Percentiles rank a stretch among this genome's conserved stretches.
These are phyloP conservation scores for Pelargonium exstipulatum DNA, from an alignment of 441 rosid genomes.

Conservation along the genomic window DNA sequence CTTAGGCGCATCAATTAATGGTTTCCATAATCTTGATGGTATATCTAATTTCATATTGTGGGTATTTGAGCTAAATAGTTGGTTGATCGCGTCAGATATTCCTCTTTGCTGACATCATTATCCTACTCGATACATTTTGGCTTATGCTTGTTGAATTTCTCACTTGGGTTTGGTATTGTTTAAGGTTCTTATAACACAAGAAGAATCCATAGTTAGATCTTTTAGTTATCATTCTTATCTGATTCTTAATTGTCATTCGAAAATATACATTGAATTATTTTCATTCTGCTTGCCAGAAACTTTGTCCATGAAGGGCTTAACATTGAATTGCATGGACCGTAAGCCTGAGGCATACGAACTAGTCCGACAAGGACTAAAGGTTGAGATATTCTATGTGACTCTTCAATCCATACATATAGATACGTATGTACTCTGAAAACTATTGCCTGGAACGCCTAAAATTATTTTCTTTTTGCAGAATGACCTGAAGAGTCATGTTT, in stretches of 20 bases:
- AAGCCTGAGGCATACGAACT: slow-evolving; percentile 97
- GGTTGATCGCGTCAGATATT: not conserved
- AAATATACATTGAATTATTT: slow-evolving; percentile 18
- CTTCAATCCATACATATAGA: slow-evolving; percentile 1
- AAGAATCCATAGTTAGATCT: not conserved
- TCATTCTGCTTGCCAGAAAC: slow-evolving; percentile 56
- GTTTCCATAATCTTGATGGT: not conserved
- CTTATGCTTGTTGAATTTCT: slow-evolving; percentile 2
- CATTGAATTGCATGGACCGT: slow-evolving; percentile 98
- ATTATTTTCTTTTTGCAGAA: slow-evolving; percentile 51
- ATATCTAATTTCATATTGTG: not conserved
- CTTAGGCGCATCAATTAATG: not conserved
- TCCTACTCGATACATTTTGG: not conserved
- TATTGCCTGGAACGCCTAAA: not conserved
- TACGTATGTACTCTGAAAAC: not conserved
- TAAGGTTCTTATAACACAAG: not conserved
- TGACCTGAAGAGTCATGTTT: slow-evolving; percentile 98
- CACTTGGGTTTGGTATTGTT: not conserved
- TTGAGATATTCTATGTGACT: slow-evolving; percentile 27
- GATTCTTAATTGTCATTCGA: not conserved
- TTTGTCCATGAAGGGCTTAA: slow-evolving; percentile 96
- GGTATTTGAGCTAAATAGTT: not conserved
- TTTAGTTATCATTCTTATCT: slow-evolving; percentile 6
- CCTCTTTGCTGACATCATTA: not conserved
- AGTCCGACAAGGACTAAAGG: slow-evolving; percentile 94